phyloP scores from a whole-genome alignment of 2,329 filamentous ascomycete species.

The Trichoderma citrinoviride region DNA sequence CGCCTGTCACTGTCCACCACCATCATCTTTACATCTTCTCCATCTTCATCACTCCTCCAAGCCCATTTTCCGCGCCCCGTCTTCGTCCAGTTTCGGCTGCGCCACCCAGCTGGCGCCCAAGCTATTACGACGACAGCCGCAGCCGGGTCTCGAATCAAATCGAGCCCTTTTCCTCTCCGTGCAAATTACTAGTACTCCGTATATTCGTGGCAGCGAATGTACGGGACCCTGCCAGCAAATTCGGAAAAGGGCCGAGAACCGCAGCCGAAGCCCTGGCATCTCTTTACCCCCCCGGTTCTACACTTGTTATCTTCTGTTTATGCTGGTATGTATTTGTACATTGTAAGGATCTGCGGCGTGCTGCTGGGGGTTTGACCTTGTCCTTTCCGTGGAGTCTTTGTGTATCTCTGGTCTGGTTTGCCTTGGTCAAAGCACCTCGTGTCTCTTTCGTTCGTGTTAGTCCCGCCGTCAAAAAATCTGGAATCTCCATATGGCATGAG shows the following conservation, averaged over 20 bases:
- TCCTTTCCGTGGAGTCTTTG: neutral
- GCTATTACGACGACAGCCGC: neutral
- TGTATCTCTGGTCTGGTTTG: neutral
- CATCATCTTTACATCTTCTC: neutral
- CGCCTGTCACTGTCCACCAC: neutral
- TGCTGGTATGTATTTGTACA: too few relatives aligned
- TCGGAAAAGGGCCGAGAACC: conserved; percentile 16
- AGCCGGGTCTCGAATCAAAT: neutral
- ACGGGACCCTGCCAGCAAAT: neutral
- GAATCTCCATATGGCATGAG: too few relatives aligned
- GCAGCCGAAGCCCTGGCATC: neutral
- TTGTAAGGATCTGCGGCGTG: neutral
- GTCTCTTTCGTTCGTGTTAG: neutral
- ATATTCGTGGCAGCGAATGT: too few relatives aligned
- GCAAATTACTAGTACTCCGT: too few relatives aligned
- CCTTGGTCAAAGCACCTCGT: neutral
- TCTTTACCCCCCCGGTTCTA: neutral
- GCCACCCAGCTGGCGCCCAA: conserved; percentile 15
- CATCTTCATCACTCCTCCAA: neutral
- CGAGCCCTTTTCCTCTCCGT: too few relatives aligned
- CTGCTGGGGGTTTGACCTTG: neutral
- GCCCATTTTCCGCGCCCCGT: neutral
- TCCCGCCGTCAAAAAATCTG: neutral
- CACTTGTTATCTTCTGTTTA: too few relatives aligned
- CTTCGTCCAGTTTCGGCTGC: neutral